phyloP scores from a whole-genome alignment of 257 asterid genomes.

The Marsdenia floribunda region DNA sequence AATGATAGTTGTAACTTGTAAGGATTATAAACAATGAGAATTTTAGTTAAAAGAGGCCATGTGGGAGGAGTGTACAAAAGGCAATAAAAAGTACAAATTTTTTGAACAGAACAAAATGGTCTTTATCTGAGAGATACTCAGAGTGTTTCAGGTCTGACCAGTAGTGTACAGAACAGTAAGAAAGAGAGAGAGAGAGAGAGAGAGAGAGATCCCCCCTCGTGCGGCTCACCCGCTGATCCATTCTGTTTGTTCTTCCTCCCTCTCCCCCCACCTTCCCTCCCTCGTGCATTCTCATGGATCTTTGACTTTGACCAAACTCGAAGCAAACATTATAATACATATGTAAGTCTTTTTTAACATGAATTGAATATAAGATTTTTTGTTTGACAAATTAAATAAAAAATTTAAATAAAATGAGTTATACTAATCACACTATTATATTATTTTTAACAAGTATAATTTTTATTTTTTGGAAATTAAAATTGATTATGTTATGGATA shows the following conservation, averaged over 20 bases:
- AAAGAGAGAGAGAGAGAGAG: not conserved
- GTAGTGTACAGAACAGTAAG: not conserved
- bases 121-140: conserved; percentile 21
- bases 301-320: conserved; percentile 24
- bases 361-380: too few species aligned
- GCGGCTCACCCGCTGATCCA: conserved; percentile 61
- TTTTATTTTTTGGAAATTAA: too few species aligned
- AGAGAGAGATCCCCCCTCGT: conserved; percentile 57
- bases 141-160: conserved; percentile 16
- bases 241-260: conserved; percentile 31
- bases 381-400: too few species aligned
- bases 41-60: conserved; percentile 37
- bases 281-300: conserved; percentile 23
- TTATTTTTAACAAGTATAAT: too few species aligned
- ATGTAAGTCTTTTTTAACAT: too few species aligned
- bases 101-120: conserved; percentile 37
- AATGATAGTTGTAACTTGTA: not conserved
- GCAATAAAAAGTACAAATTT: conserved; percentile 7
- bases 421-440: too few species aligned
- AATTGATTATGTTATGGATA: too few species aligned
- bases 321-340: too few species aligned
- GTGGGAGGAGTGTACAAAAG: conserved; percentile 36
- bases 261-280: conserved; percentile 12
- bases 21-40: not conserved
- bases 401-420: too few species aligned